These are phyloP conservation scores for Martiniozyma abietophila DNA, from an alignment of 805 yeast species.

Conservation along the genomic window DNA sequence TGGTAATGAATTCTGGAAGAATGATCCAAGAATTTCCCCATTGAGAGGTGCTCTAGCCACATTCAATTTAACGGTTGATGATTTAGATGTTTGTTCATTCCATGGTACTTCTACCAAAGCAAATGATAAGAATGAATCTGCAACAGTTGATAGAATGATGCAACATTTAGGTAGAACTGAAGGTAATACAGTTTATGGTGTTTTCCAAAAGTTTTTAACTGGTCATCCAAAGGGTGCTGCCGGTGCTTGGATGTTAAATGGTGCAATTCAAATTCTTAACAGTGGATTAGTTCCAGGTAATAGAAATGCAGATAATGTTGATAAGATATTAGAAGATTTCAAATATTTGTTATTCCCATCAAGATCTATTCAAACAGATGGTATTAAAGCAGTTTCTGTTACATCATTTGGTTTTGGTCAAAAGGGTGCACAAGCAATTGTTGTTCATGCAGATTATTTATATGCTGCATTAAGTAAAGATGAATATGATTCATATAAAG, in stretches of 20 bases:
- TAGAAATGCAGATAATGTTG: conserved; percentile 97
- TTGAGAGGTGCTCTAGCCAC: conserved; percentile 95
- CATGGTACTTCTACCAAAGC: conserved; percentile 99
- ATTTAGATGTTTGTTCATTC: conserved; percentile 93
- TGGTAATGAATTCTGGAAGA: conserved; percentile 90
- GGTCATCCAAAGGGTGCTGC: conserved; percentile 99
- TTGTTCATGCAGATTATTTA: conserved; percentile 88
- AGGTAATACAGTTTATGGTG: conserved; percentile 97
- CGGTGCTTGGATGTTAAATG: conserved; percentile 99
- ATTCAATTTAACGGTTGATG: conserved; percentile 88
- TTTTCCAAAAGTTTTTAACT: conserved; percentile 96
- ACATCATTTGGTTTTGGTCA: conserved; percentile 99
- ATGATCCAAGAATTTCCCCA: conserved; percentile 93
- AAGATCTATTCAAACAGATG: conserved; percentile 87
- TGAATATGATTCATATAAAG: conserved; percentile 62
- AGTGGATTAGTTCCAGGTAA: conserved; percentile 92
- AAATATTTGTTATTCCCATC: conserved; percentile 93
- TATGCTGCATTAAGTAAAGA: conserved; percentile 68
- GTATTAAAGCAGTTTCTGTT: conserved; percentile 92
- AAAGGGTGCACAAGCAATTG: conserved; percentile 96
- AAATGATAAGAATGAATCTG: conserved; percentile 96
- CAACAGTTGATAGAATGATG: conserved; percentile 87
- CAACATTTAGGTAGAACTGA: conserved; percentile 90
- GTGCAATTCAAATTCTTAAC: conserved; percentile 88
- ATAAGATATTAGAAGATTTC: conserved; percentile 67